Evolutionary conservation across 257 asterid genomes (phyloP), one percentile per base, ranked within the genome.

Genomic region (Scutellaria barbata): DNA sequence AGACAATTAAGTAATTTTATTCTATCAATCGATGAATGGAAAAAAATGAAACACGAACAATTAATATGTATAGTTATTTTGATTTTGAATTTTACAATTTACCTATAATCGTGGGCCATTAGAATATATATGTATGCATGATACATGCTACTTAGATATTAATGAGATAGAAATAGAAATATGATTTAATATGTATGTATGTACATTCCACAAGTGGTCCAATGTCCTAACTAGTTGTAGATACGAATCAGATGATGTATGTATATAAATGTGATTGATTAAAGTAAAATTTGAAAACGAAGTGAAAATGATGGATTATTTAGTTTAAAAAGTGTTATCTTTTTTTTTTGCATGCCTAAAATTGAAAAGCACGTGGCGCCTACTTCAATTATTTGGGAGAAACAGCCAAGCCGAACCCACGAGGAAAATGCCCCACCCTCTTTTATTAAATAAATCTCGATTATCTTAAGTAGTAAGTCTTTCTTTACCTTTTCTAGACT

Each of bases 301-400:
- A 10, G 57, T 55, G 63, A 46, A 35, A 50, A 69, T 10, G 35
- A 55, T 14, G 47, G 63, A 46, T 30, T 30, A 2, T 25, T 40
- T 33, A 10, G 48, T 43, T 60, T 41, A 52, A 18, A 62, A 42
- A 46, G 72, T 13, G 7, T 33, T 17, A 63, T 54, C 77, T 63
- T 64, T 76, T 63, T 64, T 76, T 9, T n/a, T 53, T 66, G 35
- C 35, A 30, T 65, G 69, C 65, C 46, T 58, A 55, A 51, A 42
- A 51, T 20, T 51, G 33, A 11, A 51, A 42, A 57, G 51, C 71
- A 51, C 71, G 74, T 71, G 64, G 58, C 37, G 17, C 59, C 47
- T 59, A 66, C 53, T 41, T 77, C 66, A 58, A 77, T 77, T 77
- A 71, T 65, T 77, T 30, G 17, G 17, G 20, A n/a, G 17, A 55